Percentiles rank a stretch among this genome's conserved stretches.
phyloP scores from a whole-genome alignment of 1,284 basidiomycete genomes.

The Violaceomyces palustris region DNA sequence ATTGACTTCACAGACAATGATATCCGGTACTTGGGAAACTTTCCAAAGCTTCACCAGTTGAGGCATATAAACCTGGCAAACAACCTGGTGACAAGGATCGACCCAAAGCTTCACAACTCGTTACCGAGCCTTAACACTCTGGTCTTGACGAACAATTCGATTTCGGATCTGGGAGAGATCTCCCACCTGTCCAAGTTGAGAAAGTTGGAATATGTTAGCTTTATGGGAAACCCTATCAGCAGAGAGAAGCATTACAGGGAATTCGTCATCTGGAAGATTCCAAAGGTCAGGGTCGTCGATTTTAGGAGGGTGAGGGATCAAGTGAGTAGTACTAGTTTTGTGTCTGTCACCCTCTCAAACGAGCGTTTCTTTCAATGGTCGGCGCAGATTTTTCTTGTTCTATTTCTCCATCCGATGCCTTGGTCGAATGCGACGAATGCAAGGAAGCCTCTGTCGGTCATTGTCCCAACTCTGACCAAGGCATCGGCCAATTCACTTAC shows the following conservation, averaged over 20 bases:
- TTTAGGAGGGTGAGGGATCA: constrained; percentile 93
- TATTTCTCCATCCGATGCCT: too few species aligned
- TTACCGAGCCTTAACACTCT: constrained; percentile 78
- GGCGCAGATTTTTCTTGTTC: too few species aligned
- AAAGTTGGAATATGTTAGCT: constrained; percentile 72
- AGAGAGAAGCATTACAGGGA: constrained; percentile 94
- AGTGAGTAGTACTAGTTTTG: constrained; percentile 62
- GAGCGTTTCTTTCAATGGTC: constrained; percentile 62
- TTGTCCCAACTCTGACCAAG: too few species aligned
- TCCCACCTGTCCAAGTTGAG: constrained; percentile 75
- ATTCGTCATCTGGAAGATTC: constrained; percentile 63
- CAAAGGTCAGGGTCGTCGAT: constrained; percentile 81
- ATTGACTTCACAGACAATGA: constrained; percentile 97
- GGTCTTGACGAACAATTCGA: constrained; percentile 55
- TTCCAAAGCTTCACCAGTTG: constrained; percentile 74
- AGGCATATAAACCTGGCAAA: constrained; percentile 76
- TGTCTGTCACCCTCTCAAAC: constrained; percentile 66
- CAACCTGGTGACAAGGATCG: constrained; percentile 78
- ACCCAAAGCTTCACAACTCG: constrained; percentile 71
- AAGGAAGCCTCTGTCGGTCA: too few species aligned
- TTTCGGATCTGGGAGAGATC: constrained; percentile 70
- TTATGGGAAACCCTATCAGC: constrained; percentile 84
- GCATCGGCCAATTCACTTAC: too few species aligned
- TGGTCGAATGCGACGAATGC: too few species aligned
- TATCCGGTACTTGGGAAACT: constrained; percentile 77